Evolutionary conservation across 768 basidiomycete genomes (phyloP).

Genomic region (Omphalotus guepiniiformis): DNA sequence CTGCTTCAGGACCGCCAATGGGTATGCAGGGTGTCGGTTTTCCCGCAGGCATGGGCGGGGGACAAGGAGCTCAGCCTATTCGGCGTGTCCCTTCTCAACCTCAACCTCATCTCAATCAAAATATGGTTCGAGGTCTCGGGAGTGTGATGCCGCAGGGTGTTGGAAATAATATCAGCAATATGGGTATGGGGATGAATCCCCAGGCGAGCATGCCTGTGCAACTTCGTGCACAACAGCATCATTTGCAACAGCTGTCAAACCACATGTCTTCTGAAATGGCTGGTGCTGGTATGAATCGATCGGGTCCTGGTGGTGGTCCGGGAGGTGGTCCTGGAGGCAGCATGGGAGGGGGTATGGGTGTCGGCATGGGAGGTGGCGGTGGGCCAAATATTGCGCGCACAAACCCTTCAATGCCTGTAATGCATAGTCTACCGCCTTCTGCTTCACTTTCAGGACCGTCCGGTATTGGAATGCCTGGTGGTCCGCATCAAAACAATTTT

Average conservation of each 20-base stretch:
- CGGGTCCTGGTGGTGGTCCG: neutral
- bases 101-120: conserved; percentile 34
- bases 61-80: conserved; percentile 34
- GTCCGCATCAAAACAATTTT: conserved; percentile 34
- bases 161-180: conserved; percentile 13
- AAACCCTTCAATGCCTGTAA: conserved; percentile 41
- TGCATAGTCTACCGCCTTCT: conserved; percentile 41
- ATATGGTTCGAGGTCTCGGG: neutral
- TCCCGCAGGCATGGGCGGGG: conserved; percentile 23
- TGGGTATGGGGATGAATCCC: conserved; percentile 42
- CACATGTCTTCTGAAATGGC: conserved; percentile 32
- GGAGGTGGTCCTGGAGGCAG: neutral
- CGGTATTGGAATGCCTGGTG: conserved; percentile 31
- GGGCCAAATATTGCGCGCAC: conserved; percentile 41
- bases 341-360: no score
- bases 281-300: conserved; percentile 20
- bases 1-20: no score
- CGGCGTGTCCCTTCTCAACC: conserved; percentile 62
- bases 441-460: conserved; percentile 24
- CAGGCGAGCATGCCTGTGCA: conserved; percentile 38
- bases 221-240: conserved; percentile 30
- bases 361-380: no score
- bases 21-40: neutral
- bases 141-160: neutral
- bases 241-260: conserved; percentile 32